A percentile compares a stretch with the other conserved stretches of the same genome.
Conservation (phyloP, 1,139 yeast species). For the Lodderomyces jiufengensis region DNA sequence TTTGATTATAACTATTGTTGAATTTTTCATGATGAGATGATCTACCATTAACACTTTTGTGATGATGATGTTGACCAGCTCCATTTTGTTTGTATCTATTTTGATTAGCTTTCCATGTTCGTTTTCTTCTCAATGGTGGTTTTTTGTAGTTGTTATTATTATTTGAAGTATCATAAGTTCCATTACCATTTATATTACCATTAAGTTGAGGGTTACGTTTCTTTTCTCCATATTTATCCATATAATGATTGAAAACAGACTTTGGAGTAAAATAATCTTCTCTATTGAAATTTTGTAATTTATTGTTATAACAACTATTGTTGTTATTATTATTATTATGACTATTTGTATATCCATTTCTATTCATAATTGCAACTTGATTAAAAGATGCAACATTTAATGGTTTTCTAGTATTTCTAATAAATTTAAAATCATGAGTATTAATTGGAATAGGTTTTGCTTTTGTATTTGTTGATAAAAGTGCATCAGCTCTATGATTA, state of each 20-base stretch:
- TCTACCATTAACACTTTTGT: background rate
- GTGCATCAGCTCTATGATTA: slow-evolving; percentile 46
- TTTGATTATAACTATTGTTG: background rate
- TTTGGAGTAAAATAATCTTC: slow-evolving; percentile 78
- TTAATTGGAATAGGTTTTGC: slow-evolving; percentile 44
- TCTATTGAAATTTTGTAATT: slow-evolving; percentile 44
- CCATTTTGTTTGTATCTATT: slow-evolving; percentile 15
- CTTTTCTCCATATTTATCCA: slow-evolving; percentile 62
- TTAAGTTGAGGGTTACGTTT: slow-evolving; percentile 49
- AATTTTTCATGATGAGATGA: slow-evolving; percentile 2
- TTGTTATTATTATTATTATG: slow-evolving; percentile 13
- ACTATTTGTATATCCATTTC: slow-evolving; percentile 6
- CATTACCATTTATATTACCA: slow-evolving; percentile 49
- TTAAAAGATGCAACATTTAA: slow-evolving; percentile 56
- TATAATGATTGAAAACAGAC: slow-evolving; percentile 64
- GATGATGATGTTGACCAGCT: slow-evolving; percentile 10
- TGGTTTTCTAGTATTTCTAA: slow-evolving; percentile 55
- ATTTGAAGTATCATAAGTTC: slow-evolving; percentile 1
- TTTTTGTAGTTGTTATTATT: slow-evolving; percentile 14
- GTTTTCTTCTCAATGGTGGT: slow-evolving; percentile 16
- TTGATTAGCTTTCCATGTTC: slow-evolving; percentile 32
- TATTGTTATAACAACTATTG: slow-evolving; percentile 13
- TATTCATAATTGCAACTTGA: slow-evolving; percentile 31
- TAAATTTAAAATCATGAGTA: slow-evolving; percentile 30
- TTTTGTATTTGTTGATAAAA: slow-evolving; percentile 37